A percentile compares a stretch with the other conserved stretches of the same genome.
Conservation (phyloP, 768 basidiomycete genomes). For the Epithele typhae region DNA sequence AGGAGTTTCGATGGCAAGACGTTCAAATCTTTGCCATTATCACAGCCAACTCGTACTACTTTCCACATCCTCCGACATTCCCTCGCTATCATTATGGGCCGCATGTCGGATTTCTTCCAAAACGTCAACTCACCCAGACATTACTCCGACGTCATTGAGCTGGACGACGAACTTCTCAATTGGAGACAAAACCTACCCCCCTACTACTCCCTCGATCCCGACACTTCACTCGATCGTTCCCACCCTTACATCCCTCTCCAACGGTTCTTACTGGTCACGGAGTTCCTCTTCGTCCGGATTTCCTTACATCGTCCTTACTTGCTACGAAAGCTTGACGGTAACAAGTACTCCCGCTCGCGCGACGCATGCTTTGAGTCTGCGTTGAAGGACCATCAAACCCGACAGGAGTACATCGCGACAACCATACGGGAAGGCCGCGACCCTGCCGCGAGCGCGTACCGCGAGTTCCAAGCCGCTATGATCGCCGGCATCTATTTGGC, state of each 20-base stretch:
- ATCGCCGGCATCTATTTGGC: constrained; percentile 85
- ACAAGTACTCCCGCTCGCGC: constrained; percentile 78
- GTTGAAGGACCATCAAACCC: constrained; percentile 79
- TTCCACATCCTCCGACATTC: constrained; percentile 85
- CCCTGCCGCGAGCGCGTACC: constrained; percentile 75
- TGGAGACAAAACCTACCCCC: constrained; percentile 77
- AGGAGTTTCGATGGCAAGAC: constrained; percentile 37
- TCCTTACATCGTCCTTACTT: constrained; percentile 87
- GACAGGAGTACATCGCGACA: constrained; percentile 59
- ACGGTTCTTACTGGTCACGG: constrained; percentile 85
- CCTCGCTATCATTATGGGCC: constrained; percentile 80
- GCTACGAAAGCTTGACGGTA: constrained; percentile 70
- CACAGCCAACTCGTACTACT: constrained; percentile 77
- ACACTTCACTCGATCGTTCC: constrained; percentile 69
- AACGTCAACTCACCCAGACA: constrained; percentile 72
- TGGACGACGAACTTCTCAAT: constrained; percentile 80
- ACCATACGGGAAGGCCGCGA: constrained; percentile 61
- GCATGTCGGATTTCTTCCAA: constrained; percentile 92
- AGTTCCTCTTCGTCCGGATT: constrained; percentile 82
- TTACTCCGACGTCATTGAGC: constrained; percentile 74
- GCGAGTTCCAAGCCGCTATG: constrained; percentile 89
- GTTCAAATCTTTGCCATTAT: constrained; percentile 49
- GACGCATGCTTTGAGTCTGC: constrained; percentile 90
- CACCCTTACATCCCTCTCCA: constrained; percentile 71
- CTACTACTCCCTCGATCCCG: constrained; percentile 71